These are phyloP conservation scores for Ascosphaera apis DNA, from an alignment of 2,329 filamentous ascomycete genomes.

Conservation along the genomic window DNA sequence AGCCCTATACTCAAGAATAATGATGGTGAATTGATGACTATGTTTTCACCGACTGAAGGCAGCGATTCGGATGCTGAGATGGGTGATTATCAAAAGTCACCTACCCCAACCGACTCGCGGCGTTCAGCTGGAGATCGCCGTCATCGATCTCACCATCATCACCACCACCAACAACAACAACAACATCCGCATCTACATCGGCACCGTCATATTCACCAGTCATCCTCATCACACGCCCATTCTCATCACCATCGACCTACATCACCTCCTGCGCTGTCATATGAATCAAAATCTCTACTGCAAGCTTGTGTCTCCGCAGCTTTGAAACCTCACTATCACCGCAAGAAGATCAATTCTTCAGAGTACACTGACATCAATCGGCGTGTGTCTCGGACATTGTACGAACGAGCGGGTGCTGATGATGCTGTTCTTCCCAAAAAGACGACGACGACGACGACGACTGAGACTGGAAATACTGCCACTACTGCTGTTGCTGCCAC, in stretches of 20 bases:
- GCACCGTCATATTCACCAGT: slow-evolving; percentile 40
- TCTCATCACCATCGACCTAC: slow-evolving; percentile 30
- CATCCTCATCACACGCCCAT: slow-evolving; percentile 23
- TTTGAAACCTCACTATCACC: slow-evolving; percentile 61
- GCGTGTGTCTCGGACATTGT: slow-evolving; percentile 67
- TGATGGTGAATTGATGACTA: not conserved
- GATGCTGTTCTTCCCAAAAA: slow-evolving; percentile 9
- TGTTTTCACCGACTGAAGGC: not conserved
- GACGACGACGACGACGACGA: not conserved
- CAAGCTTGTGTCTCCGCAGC: slow-evolving; percentile 69
- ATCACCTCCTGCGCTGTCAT: slow-evolving; percentile 47
- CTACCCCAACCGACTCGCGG: not conserved
- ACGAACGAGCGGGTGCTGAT: slow-evolving; percentile 38
- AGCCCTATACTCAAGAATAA: not conserved
- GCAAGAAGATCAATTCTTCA: slow-evolving; percentile 58
- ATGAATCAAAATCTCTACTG: slow-evolving; percentile 68
- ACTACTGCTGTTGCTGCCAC: not conserved
- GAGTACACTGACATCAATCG: slow-evolving; percentile 87
- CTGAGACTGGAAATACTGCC: not conserved
- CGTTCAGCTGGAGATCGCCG: slow-evolving; percentile 8
- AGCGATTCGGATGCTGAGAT: not conserved
- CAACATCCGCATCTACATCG: slow-evolving; percentile 40
- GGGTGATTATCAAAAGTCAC: not conserved
- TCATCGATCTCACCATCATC: slow-evolving; percentile 46
- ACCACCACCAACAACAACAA: slow-evolving; percentile 42